phyloP scores from a whole-genome alignment of 768 basidiomycete species.

The Lactifluus echinatus region DNA sequence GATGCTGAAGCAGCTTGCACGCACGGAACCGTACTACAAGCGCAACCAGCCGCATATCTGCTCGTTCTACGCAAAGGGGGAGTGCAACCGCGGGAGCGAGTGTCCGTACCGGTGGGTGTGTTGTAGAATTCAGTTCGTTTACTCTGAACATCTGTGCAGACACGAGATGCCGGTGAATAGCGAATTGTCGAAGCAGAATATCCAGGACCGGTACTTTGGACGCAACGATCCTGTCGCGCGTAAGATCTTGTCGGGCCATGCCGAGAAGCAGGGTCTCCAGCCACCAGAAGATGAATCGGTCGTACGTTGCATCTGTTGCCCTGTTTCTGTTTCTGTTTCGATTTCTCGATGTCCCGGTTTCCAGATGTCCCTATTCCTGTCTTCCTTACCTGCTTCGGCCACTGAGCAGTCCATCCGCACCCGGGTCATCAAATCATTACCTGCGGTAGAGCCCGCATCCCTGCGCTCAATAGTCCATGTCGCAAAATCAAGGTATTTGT shows the following conservation, averaged over 20 bases:
- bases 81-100: conserved; percentile 83
- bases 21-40: conserved; percentile 96
- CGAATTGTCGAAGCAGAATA: conserved; percentile 82
- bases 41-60: conserved; percentile 91
- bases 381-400: conserved; percentile 59
- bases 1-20: conserved; percentile 93
- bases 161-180: conserved; percentile 86
- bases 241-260: conserved; percentile 77
- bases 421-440: conserved; percentile 57
- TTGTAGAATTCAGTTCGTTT: too few species aligned
- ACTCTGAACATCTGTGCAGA: conserved; percentile 35
- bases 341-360: conserved; percentile 12
- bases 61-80: conserved; percentile 92
- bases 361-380: conserved; percentile 82
- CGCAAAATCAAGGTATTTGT: conserved; percentile 57
- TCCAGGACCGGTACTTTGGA: conserved; percentile 92
- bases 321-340: neutral
- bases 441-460: conserved; percentile 51
- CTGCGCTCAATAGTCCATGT: conserved; percentile 83
- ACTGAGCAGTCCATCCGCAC: conserved; percentile 72
- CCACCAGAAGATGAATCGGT: conserved; percentile 85
- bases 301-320: conserved; percentile 47
- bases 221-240: conserved; percentile 88
- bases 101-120: conserved; percentile 76
- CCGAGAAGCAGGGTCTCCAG: conserved; percentile 72